Evolutionary conservation across 1,284 basidiomycete species (phyloP).

Genomic region (Prillingera fragicola): DNA sequence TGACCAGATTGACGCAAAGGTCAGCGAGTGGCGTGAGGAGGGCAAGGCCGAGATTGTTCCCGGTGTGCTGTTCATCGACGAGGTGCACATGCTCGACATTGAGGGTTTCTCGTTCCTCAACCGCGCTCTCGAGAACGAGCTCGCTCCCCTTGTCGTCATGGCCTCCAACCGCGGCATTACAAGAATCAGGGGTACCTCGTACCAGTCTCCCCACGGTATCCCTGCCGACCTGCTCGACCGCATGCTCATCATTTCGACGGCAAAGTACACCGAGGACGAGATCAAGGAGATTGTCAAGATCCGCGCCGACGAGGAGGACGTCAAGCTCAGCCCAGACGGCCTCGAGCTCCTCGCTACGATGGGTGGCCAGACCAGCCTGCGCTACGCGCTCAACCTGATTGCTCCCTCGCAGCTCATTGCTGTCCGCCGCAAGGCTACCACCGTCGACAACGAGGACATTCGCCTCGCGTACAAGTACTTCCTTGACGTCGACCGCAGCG

Average conservation of each 20-base stretch:
- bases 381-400: slow-evolving; percentile 88
- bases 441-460: slow-evolving; percentile 78
- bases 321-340: slow-evolving; percentile 71
- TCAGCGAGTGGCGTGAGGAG: slow-evolving; percentile 96
- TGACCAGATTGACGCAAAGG: slow-evolving; percentile 94
- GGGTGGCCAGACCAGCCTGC: slow-evolving; percentile 76
- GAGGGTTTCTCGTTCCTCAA: slow-evolving; percentile 99
- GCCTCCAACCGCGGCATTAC: slow-evolving; percentile 94
- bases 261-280: slow-evolving; percentile 78
- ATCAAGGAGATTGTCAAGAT: slow-evolving; percentile 89
- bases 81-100: slow-evolving; percentile 99
- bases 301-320: slow-evolving; percentile 92
- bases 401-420: slow-evolving; percentile 81
- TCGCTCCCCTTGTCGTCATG: slow-evolving; percentile 96
- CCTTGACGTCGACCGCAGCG: slow-evolving; percentile 90
- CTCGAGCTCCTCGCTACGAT: slow-evolving; percentile 73
- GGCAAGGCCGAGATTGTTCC: slow-evolving; percentile 98
- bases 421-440: slow-evolving; percentile 66
- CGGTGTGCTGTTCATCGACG: slow-evolving; percentile 87
- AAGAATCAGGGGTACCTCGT: slow-evolving; percentile 89
- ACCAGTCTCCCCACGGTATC: slow-evolving; percentile 88
- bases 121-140: slow-evolving; percentile 85
- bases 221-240: slow-evolving; percentile 92
- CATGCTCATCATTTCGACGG: slow-evolving; percentile 90
- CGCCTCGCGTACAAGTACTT: slow-evolving; percentile 81